Conservation (phyloP, 371 early-diverging fungal genomes). For the Saksenaea vasiformis region DNA sequence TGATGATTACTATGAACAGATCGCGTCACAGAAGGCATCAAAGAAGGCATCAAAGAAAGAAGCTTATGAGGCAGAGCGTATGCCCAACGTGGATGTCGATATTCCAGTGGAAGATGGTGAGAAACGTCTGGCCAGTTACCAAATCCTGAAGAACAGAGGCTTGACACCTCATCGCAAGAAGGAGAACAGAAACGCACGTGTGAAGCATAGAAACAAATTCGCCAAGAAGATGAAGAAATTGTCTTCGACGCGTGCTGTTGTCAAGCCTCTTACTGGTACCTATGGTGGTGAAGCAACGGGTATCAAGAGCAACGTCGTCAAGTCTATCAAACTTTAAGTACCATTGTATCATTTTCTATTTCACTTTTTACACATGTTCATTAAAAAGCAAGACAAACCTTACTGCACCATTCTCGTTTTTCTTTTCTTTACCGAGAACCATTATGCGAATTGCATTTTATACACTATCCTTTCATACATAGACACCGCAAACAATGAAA, state of each 20-base stretch:
- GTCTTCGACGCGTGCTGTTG: constrained; percentile 73
- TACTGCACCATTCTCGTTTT: background rate
- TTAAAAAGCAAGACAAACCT: background rate
- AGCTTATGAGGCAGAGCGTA: constrained; percentile 42
- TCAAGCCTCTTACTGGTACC: constrained; percentile 58
- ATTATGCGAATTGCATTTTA: too few relatives aligned
- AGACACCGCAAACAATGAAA: background rate
- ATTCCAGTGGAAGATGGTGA: constrained; percentile 53
- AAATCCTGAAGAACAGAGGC: constrained; percentile 96
- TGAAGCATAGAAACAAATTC: constrained; percentile 87
- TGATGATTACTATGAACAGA: constrained; percentile 62
- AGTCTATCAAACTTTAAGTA: constrained; percentile 62
- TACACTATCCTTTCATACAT: too few relatives aligned
- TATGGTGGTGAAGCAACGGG: constrained; percentile 95
- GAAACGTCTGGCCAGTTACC: constrained; percentile 85
- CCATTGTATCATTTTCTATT: constrained; percentile 2
- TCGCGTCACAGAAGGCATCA: constrained; percentile 46
- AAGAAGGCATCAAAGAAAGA: constrained; percentile 53
- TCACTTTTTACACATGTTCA: background rate
- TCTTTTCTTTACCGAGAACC: too few relatives aligned
- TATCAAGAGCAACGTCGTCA: constrained; percentile 85
- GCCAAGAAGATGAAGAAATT: constrained; percentile 91
- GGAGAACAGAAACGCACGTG: constrained; percentile 94
- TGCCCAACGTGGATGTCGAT: constrained; percentile 44
- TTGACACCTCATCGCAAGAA: constrained; percentile 92